Evolutionary conservation across 2,329 filamentous ascomycete species (phyloP), one percentile per base, ranked within the genome.

Genomic region (Fusarium acutatum): DNA sequence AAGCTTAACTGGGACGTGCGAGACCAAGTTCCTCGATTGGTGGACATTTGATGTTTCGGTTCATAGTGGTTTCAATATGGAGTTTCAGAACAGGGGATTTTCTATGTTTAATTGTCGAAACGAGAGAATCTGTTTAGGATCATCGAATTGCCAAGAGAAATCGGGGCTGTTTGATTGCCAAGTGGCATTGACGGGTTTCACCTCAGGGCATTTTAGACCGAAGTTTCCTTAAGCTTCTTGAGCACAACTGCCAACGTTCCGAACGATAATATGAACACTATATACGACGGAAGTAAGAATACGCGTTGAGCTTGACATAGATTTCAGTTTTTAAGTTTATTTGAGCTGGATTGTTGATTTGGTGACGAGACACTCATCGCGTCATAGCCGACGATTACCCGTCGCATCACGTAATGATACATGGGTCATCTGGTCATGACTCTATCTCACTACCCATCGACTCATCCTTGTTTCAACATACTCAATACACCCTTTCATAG

Each of bases 361-460:
- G 38, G 26, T 28, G 44, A 53, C 7, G 3, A 17, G 8, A 22
- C 17, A 18, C 8, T 14, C 50, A 60, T 71, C 56, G 41, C 60
- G 65, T 60, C 70, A 64, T 66, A 37, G 15, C 75, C 75, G 75
- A 75, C 9, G 14, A 69, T 77, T 77, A 77, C 18, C 75, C 75
- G 75, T 3, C n/a, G 14, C 7, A 44, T 65, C 70, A 70, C 65
- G 37, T 40, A 46, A 59, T 54, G 22, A n/a, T 32, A 28, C 24
- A 60, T 38, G 15, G 22, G 24, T 52, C 56, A 52, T 49, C 35
- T 6, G 8, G 44, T 30, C 12, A 69, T 65, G 59, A 69, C 66
- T 69, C 59, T 40, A 54, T 59, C 18, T 43, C 46, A 47, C 17
- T 11, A 32, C 20, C 11, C 49, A 40, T 40, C 24, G 44, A 15